phyloP scores from a whole-genome alignment of 2,329 filamentous ascomycete genomes.

The Talaromyces sp. region DNA sequence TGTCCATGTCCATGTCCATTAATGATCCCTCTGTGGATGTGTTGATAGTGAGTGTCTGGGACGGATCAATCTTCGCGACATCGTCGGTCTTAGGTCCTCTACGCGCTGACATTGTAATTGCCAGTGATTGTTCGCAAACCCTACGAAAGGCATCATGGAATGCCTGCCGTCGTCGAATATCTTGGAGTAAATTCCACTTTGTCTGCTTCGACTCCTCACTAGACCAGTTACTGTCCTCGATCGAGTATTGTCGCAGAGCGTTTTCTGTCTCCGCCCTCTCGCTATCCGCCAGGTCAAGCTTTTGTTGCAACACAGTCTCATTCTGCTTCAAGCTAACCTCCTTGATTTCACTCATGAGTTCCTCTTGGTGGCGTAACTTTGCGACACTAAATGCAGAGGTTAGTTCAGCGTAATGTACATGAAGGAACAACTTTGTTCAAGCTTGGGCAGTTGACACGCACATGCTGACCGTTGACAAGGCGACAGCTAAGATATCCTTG shows the following conservation, averaged over 20 bases:
- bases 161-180: not conserved
- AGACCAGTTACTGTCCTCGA: not conserved
- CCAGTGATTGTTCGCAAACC: slow-evolving; percentile 1
- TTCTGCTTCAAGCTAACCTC: not conserved
- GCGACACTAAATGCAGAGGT: not conserved
- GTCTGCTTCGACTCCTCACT: not conserved
- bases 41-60: not conserved
- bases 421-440: not conserved
- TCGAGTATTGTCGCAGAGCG: not conserved
- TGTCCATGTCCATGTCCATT: not conserved
- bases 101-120: not conserved
- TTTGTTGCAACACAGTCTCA: not conserved
- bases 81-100: not conserved
- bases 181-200: not conserved
- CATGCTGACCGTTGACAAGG: not conserved
- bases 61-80: not conserved
- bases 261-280: not conserved
- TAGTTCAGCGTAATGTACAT: not conserved
- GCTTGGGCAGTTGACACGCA: not conserved
- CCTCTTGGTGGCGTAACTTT: not conserved
- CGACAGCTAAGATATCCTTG: not conserved
- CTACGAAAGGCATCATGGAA: slow-evolving; percentile 1
- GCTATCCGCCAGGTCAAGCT: not conserved
- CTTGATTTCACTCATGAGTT: not conserved
- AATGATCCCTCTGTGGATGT: not conserved